Percentiles rank a stretch among this genome's conserved stretches.
Evolutionary conservation across 2,329 filamentous ascomycete genomes (phyloP).

Genomic region (Lachnellula suecica): DNA sequence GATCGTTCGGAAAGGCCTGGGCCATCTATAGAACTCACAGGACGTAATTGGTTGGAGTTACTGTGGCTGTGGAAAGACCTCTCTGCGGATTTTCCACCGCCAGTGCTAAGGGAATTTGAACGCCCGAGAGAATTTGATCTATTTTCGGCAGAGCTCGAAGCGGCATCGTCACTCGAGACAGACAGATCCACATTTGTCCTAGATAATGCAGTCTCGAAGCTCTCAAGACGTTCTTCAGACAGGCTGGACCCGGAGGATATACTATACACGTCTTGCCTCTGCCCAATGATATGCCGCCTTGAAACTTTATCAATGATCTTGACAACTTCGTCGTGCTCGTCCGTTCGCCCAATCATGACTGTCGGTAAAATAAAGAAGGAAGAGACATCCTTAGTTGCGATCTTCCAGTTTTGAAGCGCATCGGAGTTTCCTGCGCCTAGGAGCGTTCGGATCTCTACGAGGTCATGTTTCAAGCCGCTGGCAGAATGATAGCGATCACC

Average conservation of each 20-base stretch:
- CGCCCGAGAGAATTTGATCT: conserved; percentile 26
- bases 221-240: conserved; percentile 38
- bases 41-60: conserved; percentile 15
- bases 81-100: no score
- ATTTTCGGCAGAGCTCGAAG: conserved; percentile 56
- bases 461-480: conserved; percentile 80
- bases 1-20: conserved; percentile 15
- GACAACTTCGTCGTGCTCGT: conserved; percentile 69
- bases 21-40: conserved; percentile 22
- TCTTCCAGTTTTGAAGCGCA: conserved; percentile 70
- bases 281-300: conserved; percentile 55
- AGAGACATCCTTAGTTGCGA: conserved; percentile 83
- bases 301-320: conserved; percentile 76
- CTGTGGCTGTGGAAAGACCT: no score
- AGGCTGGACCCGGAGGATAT: conserved; percentile 55
- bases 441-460: conserved; percentile 71
- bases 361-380: conserved; percentile 88
- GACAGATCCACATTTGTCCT: conserved; percentile 43
- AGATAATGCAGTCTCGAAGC: conserved; percentile 35
- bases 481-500: conserved; percentile 87
- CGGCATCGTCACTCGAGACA: conserved; percentile 57
- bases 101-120: conserved; percentile 18
- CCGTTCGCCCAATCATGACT: conserved; percentile 75
- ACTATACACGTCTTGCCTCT: conserved; percentile 42
- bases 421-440: conserved; percentile 72